Evolutionary conservation across 2,329 filamentous ascomycete genomes (phyloP).

Genomic region (Cytospora paraplurivora): DNA sequence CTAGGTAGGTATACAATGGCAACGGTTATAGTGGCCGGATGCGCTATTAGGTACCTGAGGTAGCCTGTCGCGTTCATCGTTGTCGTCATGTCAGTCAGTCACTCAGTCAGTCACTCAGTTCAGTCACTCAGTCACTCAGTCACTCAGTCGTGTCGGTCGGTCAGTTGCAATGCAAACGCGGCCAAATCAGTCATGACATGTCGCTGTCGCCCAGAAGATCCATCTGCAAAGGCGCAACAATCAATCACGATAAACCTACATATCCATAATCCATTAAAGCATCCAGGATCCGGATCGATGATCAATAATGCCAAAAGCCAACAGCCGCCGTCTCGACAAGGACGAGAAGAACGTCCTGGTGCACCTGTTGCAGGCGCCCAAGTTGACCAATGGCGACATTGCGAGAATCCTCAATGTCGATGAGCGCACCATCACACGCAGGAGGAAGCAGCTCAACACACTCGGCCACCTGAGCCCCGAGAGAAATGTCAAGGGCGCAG

Average conservation of each 20-base stretch:
- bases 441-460: constrained; percentile 25
- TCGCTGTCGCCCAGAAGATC: constrained; percentile 11
- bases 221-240: constrained; percentile 19
- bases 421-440: constrained; percentile 27
- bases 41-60: no score
- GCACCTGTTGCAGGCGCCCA: constrained; percentile 26
- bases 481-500: constrained; percentile 25
- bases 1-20: no score
- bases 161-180: constrained; percentile 22
- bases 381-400: constrained; percentile 28
- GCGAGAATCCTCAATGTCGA: constrained; percentile 27
- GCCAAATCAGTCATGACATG: not conserved
- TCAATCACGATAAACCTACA: not conserved
- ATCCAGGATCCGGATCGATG: not conserved
- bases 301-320: constrained; percentile 19
- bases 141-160: not conserved
- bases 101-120: no score
- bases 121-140: no score
- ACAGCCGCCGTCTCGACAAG: constrained; percentile 27
- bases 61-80: no score
- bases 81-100: no score
- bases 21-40: not conserved
- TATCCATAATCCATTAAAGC: not conserved
- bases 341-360: constrained; percentile 27
- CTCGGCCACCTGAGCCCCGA: constrained; percentile 27